These are phyloP conservation scores for Oryza brachyantha DNA, from an alignment of 176 grass and related monocot genomes.

Conservation along the genomic window DNA sequence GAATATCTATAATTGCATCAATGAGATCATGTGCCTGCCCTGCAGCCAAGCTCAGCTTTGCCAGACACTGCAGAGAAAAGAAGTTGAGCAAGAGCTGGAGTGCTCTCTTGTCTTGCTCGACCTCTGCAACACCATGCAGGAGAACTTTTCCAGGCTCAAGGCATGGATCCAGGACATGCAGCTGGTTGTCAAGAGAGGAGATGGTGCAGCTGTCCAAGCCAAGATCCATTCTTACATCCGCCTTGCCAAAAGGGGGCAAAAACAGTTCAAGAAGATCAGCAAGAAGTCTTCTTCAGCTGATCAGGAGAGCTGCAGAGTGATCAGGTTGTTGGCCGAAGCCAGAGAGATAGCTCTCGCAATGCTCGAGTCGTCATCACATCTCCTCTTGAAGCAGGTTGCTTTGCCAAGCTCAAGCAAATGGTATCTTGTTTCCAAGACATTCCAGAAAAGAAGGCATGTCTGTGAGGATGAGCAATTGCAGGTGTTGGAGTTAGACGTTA, in stretches of 20 bases:
- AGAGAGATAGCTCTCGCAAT: slow-evolving; percentile 11
- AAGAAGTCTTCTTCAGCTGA: background rate
- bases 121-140: background rate
- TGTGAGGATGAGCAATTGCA: slow-evolving; percentile 14
- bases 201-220: background rate
- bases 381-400: background rate
- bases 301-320: background rate
- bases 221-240: slow-evolving; percentile 7
- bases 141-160: slow-evolving; percentile 5
- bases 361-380: background rate
- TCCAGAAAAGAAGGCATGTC: background rate
- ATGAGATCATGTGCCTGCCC: background rate
- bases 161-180: background rate
- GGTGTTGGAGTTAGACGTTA: slow-evolving; percentile 29
- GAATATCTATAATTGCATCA: background rate
- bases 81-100: slow-evolving; percentile 25
- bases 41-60: slow-evolving; percentile 21
- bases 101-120: slow-evolving; percentile 20
- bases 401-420: slow-evolving; percentile 4
- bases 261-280: slow-evolving; percentile 12
- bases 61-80: slow-evolving; percentile 4
- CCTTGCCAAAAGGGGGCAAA: slow-evolving; percentile 10
- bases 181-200: background rate
- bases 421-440: slow-evolving; percentile 27
- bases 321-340: slow-evolving; percentile 7